These are phyloP conservation scores for Trichaptum fuscoviolaceum DNA, from an alignment of 768 basidiomycete genomes.

Conservation along the genomic window DNA sequence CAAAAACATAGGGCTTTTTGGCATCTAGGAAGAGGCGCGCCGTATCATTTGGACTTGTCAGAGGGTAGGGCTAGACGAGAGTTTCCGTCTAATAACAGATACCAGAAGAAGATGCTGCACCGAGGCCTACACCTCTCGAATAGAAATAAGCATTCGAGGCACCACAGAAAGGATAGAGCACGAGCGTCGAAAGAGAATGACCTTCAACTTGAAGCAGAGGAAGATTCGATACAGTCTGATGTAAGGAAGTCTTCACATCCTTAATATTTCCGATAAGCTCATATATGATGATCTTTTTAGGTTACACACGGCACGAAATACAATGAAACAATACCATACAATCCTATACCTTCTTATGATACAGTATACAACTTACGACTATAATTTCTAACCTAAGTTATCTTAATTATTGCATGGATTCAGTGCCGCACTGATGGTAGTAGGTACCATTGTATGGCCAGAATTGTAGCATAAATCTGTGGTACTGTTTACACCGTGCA, in stretches of 20 bases:
- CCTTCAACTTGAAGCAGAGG: background rate
- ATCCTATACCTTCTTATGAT: background rate
- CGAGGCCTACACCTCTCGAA: background rate
- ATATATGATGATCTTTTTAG: background rate
- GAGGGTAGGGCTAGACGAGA: slow-evolving; percentile 2
- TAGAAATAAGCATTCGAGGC: background rate
- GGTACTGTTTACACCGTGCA: too few species aligned
- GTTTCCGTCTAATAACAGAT: slow-evolving; percentile 2
- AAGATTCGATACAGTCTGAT: background rate
- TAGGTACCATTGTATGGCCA: too few species aligned
- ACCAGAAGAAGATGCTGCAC: background rate
- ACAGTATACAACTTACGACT: background rate
- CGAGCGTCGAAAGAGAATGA: background rate
- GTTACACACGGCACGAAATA: background rate
- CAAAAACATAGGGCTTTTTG: slow-evolving; percentile 5
- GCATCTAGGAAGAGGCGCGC: slow-evolving; percentile 4
- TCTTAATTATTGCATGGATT: too few species aligned
- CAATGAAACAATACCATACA: background rate
- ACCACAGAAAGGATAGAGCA: background rate
- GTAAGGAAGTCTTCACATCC: background rate
- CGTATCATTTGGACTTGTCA: slow-evolving; percentile 1
- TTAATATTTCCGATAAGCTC: background rate
- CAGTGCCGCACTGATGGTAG: too few species aligned
- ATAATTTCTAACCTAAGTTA: background rate
- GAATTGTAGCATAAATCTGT: too few species aligned